Evolutionary conservation across 768 basidiomycete species (phyloP).

Genomic region (Lepiota venenata): DNA sequence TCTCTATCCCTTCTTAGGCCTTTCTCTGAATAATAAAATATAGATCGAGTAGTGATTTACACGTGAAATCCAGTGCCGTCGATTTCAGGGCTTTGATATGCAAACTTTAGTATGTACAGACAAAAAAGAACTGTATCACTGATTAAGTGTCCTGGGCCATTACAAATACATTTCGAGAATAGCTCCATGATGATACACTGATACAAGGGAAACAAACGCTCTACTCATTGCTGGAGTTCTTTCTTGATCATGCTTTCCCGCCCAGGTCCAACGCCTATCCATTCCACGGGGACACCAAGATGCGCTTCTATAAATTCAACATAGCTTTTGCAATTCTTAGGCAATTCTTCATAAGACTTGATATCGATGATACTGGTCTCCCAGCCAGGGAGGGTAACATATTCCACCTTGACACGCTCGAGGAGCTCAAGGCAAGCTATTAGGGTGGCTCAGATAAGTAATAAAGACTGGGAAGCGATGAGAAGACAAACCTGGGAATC

Average conservation of each 20-base stretch:
- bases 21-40: too few relatives aligned
- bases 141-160: too few relatives aligned
- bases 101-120: too few relatives aligned
- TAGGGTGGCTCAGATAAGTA: background rate
- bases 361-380: constrained; percentile 65
- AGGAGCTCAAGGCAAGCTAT: constrained; percentile 84
- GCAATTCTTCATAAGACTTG: constrained; percentile 69
- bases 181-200: too few relatives aligned
- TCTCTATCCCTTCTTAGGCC: too few relatives aligned
- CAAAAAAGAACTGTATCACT: too few relatives aligned
- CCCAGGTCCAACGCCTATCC: constrained; percentile 92
- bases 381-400: constrained; percentile 93
- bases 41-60: too few relatives aligned
- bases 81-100: too few relatives aligned
- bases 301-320: constrained; percentile 82
- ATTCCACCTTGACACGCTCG: constrained; percentile 76
- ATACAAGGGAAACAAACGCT: background rate
- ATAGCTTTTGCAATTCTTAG: constrained; percentile 83
- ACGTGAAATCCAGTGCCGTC: too few relatives aligned
- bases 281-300: constrained; percentile 72
- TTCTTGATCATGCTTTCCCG: constrained; percentile 68
- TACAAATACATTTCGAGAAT: too few relatives aligned
- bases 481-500: constrained; percentile 77
- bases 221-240: constrained; percentile 5
- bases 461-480: background rate